phyloP scores from a whole-genome alignment of 257 asterid genomes.

The Solanum paucissectum region DNA sequence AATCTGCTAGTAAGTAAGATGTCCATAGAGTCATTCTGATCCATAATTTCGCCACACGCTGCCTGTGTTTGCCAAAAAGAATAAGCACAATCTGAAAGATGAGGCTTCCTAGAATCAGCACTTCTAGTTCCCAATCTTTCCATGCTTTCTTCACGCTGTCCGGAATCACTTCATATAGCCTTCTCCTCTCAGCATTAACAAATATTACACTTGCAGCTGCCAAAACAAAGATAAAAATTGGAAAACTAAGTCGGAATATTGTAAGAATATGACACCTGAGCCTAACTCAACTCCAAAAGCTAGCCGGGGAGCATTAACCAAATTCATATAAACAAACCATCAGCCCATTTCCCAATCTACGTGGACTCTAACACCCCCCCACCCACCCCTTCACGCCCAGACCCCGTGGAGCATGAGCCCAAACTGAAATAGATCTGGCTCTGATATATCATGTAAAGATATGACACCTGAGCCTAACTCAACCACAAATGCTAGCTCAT shows the following conservation, averaged over 20 bases:
- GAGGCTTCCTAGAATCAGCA: slow-evolving; percentile 26
- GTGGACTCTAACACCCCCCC: no score
- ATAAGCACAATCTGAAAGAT: slow-evolving; percentile 20
- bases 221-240: not conserved
- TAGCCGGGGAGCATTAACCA: no score
- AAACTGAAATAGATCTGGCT: not conserved
- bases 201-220: slow-evolving; percentile 17
- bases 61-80: slow-evolving; percentile 30
- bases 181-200: slow-evolving; percentile 16
- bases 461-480: not conserved
- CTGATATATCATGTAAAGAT: not conserved
- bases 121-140: slow-evolving; percentile 30
- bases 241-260: not conserved
- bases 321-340: no score
- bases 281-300: no score
- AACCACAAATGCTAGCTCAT: not conserved
- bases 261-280: no score
- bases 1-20: slow-evolving; percentile 40
- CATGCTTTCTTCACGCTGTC: slow-evolving; percentile 1
- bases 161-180: slow-evolving; percentile 16
- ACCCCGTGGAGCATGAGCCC: not conserved
- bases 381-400: no score
- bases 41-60: slow-evolving; percentile 21
- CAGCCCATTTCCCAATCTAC: no score
- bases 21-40: slow-evolving; percentile 31